These are phyloP conservation scores for Komagataella pastoris DNA, from an alignment of 805 yeast species.

Conservation along the genomic window DNA sequence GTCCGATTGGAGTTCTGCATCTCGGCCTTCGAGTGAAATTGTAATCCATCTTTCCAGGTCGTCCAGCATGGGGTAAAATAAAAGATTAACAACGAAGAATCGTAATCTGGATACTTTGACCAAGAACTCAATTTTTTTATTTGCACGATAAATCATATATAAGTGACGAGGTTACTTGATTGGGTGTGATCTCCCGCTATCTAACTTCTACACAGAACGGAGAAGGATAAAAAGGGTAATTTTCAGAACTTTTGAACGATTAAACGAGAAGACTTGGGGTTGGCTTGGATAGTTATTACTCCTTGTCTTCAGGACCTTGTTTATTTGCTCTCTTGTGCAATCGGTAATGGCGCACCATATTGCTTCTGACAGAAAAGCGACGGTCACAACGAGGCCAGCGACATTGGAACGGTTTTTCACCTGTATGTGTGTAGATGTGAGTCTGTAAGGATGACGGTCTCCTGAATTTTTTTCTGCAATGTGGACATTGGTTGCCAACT, in stretches of 20 bases:
- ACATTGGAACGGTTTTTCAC: slow-evolving; percentile 64
- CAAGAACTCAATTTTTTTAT: neutral
- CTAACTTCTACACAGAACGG: neutral
- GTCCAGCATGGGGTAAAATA: neutral
- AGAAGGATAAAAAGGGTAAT: neutral
- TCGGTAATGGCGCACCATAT: slow-evolving; percentile 68
- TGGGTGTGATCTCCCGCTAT: neutral
- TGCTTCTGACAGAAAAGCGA: slow-evolving; percentile 62
- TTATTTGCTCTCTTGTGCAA: slow-evolving; percentile 28
- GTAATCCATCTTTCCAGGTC: neutral
- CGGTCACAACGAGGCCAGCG: slow-evolving; percentile 53
- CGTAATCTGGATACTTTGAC: neutral
- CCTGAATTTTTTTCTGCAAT: slow-evolving; percentile 63
- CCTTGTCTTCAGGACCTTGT: neutral
- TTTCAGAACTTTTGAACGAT: too few species aligned
- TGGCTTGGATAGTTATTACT: neutral
- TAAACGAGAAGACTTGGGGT: neutral
- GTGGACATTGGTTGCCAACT: neutral
- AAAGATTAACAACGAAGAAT: neutral
- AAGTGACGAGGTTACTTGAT: neutral
- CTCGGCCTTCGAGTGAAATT: neutral
- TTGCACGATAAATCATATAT: neutral
- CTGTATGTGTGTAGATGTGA: slow-evolving; percentile 70
- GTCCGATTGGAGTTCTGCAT: neutral
- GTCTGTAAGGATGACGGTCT: slow-evolving; percentile 75